Evolutionary conservation across 2,329 filamentous ascomycete species (phyloP), one percentile per base, ranked within the genome.

Genomic region (Phyllachora maydis): DNA sequence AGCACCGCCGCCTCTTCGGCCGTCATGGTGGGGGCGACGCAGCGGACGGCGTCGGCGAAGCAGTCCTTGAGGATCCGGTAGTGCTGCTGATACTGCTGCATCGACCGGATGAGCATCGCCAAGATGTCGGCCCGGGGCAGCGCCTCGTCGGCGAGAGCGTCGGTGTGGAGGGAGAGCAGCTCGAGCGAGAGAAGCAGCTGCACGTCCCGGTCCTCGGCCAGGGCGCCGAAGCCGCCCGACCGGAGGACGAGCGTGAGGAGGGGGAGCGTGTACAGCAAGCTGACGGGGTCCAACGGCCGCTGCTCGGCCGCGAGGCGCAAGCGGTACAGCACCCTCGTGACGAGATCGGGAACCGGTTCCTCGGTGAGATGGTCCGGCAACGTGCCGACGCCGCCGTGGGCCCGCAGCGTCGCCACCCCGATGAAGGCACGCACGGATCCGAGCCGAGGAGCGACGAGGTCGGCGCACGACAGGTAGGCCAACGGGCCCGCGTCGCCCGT

Each of bases 41-140:
- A 83, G 29, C 82, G 71, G 38, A 78, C 79, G 33, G 90, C 63
- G 43, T 95, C 81, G 25, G 75, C 62, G 32, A 98, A 65, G 38
- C 81, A 91, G 46, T 98, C 88, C 45, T 85, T 92, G 49, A 93
- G 69, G 28, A 83, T 56, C 48, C 92, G 92, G 54, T 93, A 93
- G 47, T 98, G 88, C 40, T 91, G 82, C 21, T 70, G 74, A 44
- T 91, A 92, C 29, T 53, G 64, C 42, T 90, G 78, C 77, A 98
- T 90, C 2, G 82, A 74, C 21, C 56, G 57, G 27, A 92, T 71
- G 18, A 98, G 55, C 4, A 64, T 58, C 3, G 64, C 54, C 4
- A 95, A 47, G 18, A 92, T 57, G 28, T 82, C 66, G 24, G 65
- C 59, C 6, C 88, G 70, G 15, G 85, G 82, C 14, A 93, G 61